Evolutionary conservation across 176 grass and related monocot species (phyloP), one percentile per base, ranked within the genome.

Genomic region (Pontederia paniculata): DNA sequence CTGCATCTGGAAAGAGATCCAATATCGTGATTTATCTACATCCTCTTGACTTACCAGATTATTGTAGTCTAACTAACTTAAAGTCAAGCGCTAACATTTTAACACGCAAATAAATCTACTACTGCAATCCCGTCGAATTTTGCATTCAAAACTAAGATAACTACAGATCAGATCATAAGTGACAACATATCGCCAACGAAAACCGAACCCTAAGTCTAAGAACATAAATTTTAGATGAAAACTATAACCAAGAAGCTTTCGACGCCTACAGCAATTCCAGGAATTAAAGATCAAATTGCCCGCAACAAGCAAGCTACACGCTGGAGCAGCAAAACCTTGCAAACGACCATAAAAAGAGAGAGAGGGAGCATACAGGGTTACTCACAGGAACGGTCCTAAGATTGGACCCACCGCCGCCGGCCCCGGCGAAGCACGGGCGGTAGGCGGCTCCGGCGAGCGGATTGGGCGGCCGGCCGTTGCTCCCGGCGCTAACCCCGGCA

Each of bases 401-500:
- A 62, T 58, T 13, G 89, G 65, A 71, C 21, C 88, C 63, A 80
- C 69, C 11, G 55, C 60, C 52, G 73, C 42, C 17, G 74, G 70
- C 17, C 23, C 14, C 64, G n/a, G 13, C 49, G 49, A 18, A n/a
- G 64, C 46, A 5, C 17, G 12, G 50, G 9, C 17, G 50, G 17
- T 44, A 51, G 22, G 45, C 15, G 22, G 45, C 15, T 42, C 65
- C 65, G 41, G 65, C 50, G 8, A 68, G 21, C 42, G 84, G 84
- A 69, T 78, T 69, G 21, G 75, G 84, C 63, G 79, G 84, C 72
- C 64, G 62, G 1, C 75, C 78, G 1, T n/a, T 54, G 18, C 72
- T 57, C 8, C 57, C 69, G 16, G 57, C 73, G 42, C 74, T 56
- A 21, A 66, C 73, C 51, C 63, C 49, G 16, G 48, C 55, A 28